Evolutionary conservation across 805 yeast genomes (phyloP), one percentile per base, ranked within the genome.

Genomic region (Starmerella floricola): DNA sequence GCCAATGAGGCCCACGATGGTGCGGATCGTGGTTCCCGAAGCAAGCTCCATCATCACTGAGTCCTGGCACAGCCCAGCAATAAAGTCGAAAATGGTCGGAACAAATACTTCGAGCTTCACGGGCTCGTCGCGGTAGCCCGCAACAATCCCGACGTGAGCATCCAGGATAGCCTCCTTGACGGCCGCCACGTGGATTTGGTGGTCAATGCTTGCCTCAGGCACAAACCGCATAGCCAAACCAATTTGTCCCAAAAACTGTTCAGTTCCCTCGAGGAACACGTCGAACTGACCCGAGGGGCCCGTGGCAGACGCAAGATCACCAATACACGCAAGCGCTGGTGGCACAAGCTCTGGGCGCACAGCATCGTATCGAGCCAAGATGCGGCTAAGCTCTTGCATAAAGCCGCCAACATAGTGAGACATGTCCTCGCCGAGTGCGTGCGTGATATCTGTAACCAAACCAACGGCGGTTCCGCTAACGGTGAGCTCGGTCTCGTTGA

Each of bases 111-210:
- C 68, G 35, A 91, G 61, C 30, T 74, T 71, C 31, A 73, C 73
- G 15, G 95, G 85, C 16, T 67, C 62, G 41, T 73, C 79, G 46
- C 74, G 76, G 55, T 84, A 62, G n/a, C 97, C 96, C 38, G 93
- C 86, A 44, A 88, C 85, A 38, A 91, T 78, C 48, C 98, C 98
- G 28, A 87, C 94, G 59, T 85, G 91, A 30, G 95, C 86, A 61
- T 91, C 97, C 53, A 91, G 69, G n/a, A 87, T 88, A 4, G 97
- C 71, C 62, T 85, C 95, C 52, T 79, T 76, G 36, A 91, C 74
- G 36, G 67, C 69, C 46, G 74, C 64, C 27, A 79, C 71, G 55
- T 84, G 84, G 48, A 87, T 95, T 44, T 77, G 67, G 16, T 85
- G 73, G 48, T 91, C 97, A 32, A 74, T 57, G 8, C 86, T 68